These are phyloP conservation scores for Nemania sp. DNA, from an alignment of 2,329 filamentous ascomycete species.

Conservation along the genomic window DNA sequence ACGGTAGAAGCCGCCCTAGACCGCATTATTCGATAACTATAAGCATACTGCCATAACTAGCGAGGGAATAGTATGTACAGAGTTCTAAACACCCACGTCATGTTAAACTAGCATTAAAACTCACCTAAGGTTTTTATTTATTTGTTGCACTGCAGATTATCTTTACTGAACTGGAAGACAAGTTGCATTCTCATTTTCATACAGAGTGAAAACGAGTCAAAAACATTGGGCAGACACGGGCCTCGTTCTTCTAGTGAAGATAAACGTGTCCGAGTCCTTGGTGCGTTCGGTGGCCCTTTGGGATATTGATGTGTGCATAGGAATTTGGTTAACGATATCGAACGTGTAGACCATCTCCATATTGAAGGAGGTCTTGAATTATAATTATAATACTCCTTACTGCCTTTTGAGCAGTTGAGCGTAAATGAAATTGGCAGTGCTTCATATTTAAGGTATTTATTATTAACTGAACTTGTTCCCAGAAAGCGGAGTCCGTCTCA, in stretches of 20 bases:
- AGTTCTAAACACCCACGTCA: too few relatives aligned
- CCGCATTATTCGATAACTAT: background rate
- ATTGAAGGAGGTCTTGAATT: background rate
- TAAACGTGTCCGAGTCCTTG: too few relatives aligned
- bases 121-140: too few relatives aligned
- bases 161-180: too few relatives aligned
- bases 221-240: too few relatives aligned
- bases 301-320: background rate
- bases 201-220: too few relatives aligned
- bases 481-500: background rate
- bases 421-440: background rate
- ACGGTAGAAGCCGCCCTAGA: too few relatives aligned
- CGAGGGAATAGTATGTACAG: too few relatives aligned
- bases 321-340: background rate
- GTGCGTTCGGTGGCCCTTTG: background rate
- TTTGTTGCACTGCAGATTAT: too few relatives aligned
- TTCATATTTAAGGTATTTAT: conserved; percentile 5
- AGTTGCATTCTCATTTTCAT: too few relatives aligned
- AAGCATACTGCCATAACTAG: background rate
- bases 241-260: too few relatives aligned
- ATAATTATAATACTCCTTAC: background rate
- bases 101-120: too few relatives aligned
- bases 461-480: background rate
- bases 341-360: background rate
- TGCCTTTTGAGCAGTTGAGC: background rate